Evolutionary conservation across 75 land plant genomes (phyloP), one percentile per base, ranked within the genome.

Genomic region (Selaginella moellendorffii): DNA sequence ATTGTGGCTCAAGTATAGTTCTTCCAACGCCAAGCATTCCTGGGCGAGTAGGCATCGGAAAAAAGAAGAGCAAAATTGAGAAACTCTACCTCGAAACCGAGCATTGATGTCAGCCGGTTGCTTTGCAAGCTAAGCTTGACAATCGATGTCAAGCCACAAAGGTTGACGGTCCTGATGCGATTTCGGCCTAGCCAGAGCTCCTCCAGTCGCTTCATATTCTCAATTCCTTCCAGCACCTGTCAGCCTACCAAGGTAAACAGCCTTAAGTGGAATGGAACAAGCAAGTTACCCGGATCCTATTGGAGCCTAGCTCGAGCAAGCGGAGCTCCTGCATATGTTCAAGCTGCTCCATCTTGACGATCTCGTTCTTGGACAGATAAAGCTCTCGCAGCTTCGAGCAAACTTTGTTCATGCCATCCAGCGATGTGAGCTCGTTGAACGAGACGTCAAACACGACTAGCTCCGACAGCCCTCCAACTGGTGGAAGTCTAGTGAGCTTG

Each of bases 251-350:
- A 8, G 2, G n/a, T 21, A 29, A 62, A 36, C 5, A 14, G 14
- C 14, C 10, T 5, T 36, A 14, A 5, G 46, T 36, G 46, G 46
- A 36, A 36, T 36, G 14, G 46, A 22, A 22, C 53, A 12, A 63
- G 51, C 29, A 53, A 52, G 80, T 62, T 69, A 91, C 97, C 72
- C 97, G 74, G 18, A 92, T 76, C 66, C 76, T 81, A 66, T 92
- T 92, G 42, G 96, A 88, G 64, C 97, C 97, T 71, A 92, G 90
- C 75, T 92, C 97, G 29, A 92, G 95, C 52, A 92, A 77, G 64
- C 71, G 80, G 54, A 92, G 69, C 8, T 77, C 65, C 53, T 71
- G 80, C 26, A 92, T 69, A 77, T 85, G 97, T 0, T 81, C 83
- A 64, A 92, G 69, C 74, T 88, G 89, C 80, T 85, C 95, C 2